Percentiles rank a stretch among this genome's conserved stretches.
Conservation (phyloP, 2,329 filamentous ascomycete genomes). For the Monosporascus sp. region DNA sequence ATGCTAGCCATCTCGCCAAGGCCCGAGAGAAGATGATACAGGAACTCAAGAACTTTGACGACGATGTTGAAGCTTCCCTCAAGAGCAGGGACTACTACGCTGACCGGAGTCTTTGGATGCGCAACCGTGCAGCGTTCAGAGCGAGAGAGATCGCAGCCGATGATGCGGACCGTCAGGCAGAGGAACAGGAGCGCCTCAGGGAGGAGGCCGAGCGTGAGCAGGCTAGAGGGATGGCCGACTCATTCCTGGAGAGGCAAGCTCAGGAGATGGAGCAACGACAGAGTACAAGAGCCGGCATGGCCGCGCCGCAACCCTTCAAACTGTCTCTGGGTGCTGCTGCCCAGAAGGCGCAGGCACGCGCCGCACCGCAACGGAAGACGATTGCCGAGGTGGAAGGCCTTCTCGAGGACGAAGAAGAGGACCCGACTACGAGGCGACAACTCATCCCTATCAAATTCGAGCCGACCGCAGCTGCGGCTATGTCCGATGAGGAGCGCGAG, state of each 20-base stretch:
- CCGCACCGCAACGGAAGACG: slow-evolving; percentile 63
- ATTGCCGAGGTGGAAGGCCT: slow-evolving; percentile 92
- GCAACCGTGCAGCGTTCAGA: slow-evolving; percentile 71
- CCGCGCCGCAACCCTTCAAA: slow-evolving; percentile 77
- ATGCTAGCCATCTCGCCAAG: slow-evolving; percentile 60
- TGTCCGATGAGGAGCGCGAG: slow-evolving; percentile 82
- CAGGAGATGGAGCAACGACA: slow-evolving; percentile 62
- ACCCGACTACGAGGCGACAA: slow-evolving; percentile 63
- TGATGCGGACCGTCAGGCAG: slow-evolving; percentile 73
- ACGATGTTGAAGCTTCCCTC: slow-evolving; percentile 72
- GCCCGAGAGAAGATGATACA: slow-evolving; percentile 65
- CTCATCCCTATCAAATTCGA: slow-evolving; percentile 82
- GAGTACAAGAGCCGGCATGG: slow-evolving; percentile 28
- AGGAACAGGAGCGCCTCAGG: slow-evolving; percentile 68
- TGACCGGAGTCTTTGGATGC: slow-evolving; percentile 79
- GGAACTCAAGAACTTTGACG: slow-evolving; percentile 77
- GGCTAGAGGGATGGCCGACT: slow-evolving; percentile 79
- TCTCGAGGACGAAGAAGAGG: slow-evolving; percentile 90
- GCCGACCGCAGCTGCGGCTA: slow-evolving; percentile 58
- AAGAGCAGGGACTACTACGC: slow-evolving; percentile 80
- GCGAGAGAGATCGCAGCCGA: slow-evolving; percentile 72
- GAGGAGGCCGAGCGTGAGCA: slow-evolving; percentile 70
- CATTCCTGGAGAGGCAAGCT: slow-evolving; percentile 81
- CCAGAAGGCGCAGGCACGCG: slow-evolving; percentile 60
- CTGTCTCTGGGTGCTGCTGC: slow-evolving; percentile 86